A percentile compares a stretch with the other conserved stretches of the same genome.
These are phyloP conservation scores for Exutisphaerella laricina DNA, from an alignment of 2,329 filamentous ascomycete genomes.

Conservation along the genomic window DNA sequence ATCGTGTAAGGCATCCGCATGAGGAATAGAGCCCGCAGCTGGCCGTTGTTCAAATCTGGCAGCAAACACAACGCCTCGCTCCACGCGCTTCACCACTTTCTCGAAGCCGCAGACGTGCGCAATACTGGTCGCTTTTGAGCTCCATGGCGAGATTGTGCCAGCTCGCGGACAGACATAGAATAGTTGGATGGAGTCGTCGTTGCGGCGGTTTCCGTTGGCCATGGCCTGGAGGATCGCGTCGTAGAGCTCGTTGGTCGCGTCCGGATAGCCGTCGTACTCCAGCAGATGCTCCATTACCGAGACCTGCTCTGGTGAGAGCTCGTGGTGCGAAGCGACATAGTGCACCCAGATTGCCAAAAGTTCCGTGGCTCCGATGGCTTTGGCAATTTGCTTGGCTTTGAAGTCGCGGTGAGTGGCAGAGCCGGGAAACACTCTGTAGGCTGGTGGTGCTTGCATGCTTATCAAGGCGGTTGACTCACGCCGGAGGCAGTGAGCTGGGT, in stretches of 20 bases:
- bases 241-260: constrained; percentile 41
- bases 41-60: constrained; percentile 50
- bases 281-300: constrained; percentile 54
- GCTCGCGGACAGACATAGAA: constrained; percentile 75
- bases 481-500: constrained; percentile 14
- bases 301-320: constrained; percentile 42
- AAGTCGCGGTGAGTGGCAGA: constrained; percentile 52
- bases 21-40: constrained; percentile 44
- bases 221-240: constrained; percentile 43
- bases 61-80: constrained; percentile 76
- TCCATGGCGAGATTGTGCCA: constrained; percentile 88
- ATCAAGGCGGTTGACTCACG: constrained; percentile 11
- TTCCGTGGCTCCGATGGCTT: constrained; percentile 42
- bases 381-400: constrained; percentile 42
- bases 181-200: constrained; percentile 48
- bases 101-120: constrained; percentile 83
- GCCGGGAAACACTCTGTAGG: constrained; percentile 46
- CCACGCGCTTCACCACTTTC: constrained; percentile 67
- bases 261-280: constrained; percentile 53
- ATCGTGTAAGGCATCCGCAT: constrained; percentile 74
- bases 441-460: constrained; percentile 5
- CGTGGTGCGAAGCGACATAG: constrained; percentile 43
- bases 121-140: constrained; percentile 91
- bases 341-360: constrained; percentile 49
- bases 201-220: constrained; percentile 45